Evolutionary conservation across 306 rosid genomes (phyloP), one percentile per base, ranked within the genome.

Genomic region (Quercus mongolica): DNA sequence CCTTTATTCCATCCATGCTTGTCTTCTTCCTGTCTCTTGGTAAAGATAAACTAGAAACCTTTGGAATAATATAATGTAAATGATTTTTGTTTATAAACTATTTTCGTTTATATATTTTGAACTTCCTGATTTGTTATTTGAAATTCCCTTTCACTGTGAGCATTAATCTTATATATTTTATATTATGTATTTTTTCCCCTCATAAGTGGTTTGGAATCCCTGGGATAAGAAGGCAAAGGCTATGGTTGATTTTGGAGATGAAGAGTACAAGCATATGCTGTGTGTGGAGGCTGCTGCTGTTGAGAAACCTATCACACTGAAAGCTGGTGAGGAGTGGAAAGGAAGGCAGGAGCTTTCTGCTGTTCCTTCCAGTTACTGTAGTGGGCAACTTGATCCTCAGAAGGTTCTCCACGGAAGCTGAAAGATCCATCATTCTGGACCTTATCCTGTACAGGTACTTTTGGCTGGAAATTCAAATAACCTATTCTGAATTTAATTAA

Each of bases 161-260:
- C 35, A 71, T 52, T 23, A 30, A 23, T 18, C 56, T 69, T 15
- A 13, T 33, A 23, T 65, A 41, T 26, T 38, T 38, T 63, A 4
- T 68, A 52, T 69, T 46, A 10, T 19, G 21, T 61, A 9, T 59
- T 56, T 56, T 76, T 35, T 85, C 74, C 56, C 55, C 74, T 49
- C 38, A 51, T 85, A 71, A 96, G 99, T 93, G 83, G 99, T 96
- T 58, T 96, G 99, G 99, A 96, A 96, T 85, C 97, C 99, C 57
- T 96, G 99, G 99, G 99, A 96, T 86, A 96, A 96, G 93, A 96
- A 91, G 88, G 97, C 97, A 73, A 96, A 96, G 85, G 87, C 96
- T 77, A 87, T 96, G 89, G 77, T 90, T 82, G 99, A 96, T 89
- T 91, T 96, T 80, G 99, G 98, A 69, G 99, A 96, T 63, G 98